phyloP scores from a whole-genome alignment of 2,329 filamentous ascomycete species.

The Calonectria honghensis region DNA sequence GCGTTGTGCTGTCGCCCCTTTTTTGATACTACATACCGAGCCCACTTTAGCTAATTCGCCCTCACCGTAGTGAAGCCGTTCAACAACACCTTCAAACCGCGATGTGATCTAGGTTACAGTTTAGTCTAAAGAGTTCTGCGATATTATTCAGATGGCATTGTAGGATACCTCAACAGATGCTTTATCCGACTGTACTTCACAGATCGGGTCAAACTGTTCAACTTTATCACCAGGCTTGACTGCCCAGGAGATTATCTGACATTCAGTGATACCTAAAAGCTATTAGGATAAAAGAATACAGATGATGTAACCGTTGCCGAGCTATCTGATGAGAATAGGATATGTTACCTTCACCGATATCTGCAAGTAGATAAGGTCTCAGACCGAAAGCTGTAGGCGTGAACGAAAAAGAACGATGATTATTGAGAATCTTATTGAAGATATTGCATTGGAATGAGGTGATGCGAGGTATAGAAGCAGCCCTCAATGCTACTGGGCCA shows the following conservation, averaged over 20 bases:
- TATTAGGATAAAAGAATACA: background rate
- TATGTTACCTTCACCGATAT: constrained; percentile 43
- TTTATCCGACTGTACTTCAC: constrained; percentile 44
- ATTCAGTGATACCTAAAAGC: constrained; percentile 39
- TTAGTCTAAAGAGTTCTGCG: background rate
- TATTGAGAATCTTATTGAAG: background rate
- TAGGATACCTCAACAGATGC: constrained; percentile 38
- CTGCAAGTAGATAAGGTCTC: constrained; percentile 37
- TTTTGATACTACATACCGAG: background rate
- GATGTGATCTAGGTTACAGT: constrained; percentile 32
- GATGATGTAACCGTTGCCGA: background rate
- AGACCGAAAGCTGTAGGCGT: background rate
- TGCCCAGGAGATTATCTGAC: constrained; percentile 37
- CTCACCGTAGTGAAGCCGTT: constrained; percentile 30
- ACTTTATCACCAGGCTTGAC: constrained; percentile 37
- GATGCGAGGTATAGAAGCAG: background rate
- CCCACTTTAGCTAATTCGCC: constrained; percentile 5
- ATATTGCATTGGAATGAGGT: too few species aligned
- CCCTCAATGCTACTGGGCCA: background rate
- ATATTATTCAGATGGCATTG: background rate
- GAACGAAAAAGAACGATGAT: background rate
- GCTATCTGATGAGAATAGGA: too few species aligned
- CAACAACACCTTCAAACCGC: constrained; percentile 29
- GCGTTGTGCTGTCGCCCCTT: background rate
- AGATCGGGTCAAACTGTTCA: constrained; percentile 40